Conservation (phyloP, 83 land plant species). For the Larix sibirica region DNA sequence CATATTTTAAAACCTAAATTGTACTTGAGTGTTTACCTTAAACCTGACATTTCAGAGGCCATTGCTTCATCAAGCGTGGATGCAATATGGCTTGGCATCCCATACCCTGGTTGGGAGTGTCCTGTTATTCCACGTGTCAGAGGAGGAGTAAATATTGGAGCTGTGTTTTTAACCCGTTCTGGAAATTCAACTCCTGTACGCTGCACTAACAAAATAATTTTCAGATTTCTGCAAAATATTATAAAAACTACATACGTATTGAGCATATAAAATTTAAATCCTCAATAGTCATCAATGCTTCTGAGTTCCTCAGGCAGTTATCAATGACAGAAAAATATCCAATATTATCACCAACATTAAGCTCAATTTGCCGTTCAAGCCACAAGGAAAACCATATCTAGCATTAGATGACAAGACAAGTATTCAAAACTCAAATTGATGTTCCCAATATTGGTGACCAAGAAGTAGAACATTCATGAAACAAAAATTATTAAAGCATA, state of each 20-base stretch:
- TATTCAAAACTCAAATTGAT: too few relatives aligned
- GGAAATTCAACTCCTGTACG: constrained; percentile 77
- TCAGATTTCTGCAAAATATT: neutral
- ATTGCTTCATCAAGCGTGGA: constrained; percentile 78
- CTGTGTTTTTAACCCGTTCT: constrained; percentile 44
- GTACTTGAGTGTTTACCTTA: constrained; percentile 32
- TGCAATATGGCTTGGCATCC: constrained; percentile 68
- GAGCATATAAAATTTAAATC: neutral
- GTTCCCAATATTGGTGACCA: too few relatives aligned
- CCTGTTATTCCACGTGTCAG: constrained; percentile 30
- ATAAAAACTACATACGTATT: neutral
- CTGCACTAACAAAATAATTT: constrained; percentile 30
- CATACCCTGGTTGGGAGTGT: constrained; percentile 40
- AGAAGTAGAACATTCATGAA: too few relatives aligned
- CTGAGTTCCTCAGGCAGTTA: too few relatives aligned
- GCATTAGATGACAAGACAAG: too few relatives aligned
- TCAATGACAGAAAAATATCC: too few relatives aligned
- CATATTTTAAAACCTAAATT: neutral
- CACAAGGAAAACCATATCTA: too few relatives aligned
- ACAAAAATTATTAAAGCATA: too few relatives aligned
- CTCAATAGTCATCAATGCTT: too few relatives aligned
- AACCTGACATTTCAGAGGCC: constrained; percentile 59
- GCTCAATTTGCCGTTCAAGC: too few relatives aligned
- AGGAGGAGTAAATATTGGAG: constrained; percentile 83
- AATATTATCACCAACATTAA: too few relatives aligned